Conservation (phyloP, 2,329 filamentous ascomycete species). For the Monosporascus sp. region DNA sequence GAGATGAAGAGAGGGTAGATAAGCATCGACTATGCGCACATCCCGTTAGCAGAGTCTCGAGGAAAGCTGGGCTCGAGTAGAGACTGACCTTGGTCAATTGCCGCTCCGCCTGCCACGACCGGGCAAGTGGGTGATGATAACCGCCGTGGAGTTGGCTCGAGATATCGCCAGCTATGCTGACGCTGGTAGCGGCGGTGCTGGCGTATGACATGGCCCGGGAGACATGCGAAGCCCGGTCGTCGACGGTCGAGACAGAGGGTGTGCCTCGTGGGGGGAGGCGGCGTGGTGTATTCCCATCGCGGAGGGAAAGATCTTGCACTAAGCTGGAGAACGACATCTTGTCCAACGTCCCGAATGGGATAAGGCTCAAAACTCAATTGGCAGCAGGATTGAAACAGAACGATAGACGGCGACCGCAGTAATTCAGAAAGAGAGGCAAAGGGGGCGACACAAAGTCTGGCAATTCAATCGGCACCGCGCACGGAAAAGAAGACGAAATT, state of each 20-base stretch:
- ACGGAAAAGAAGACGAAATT: not conserved
- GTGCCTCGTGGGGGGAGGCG: slow-evolving; percentile 37
- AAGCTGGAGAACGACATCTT: slow-evolving; percentile 65
- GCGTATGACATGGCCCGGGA: slow-evolving; percentile 62
- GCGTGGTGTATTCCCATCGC: slow-evolving; percentile 45
- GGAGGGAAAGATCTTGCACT: slow-evolving; percentile 59
- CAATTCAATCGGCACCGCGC: too few species aligned
- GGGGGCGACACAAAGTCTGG: too few species aligned
- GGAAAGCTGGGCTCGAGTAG: not conserved
- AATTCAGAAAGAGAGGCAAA: not conserved
- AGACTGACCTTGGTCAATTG: slow-evolving; percentile 73
- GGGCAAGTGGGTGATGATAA: slow-evolving; percentile 73
- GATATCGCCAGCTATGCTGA: slow-evolving; percentile 70
- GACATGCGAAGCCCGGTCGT: slow-evolving; percentile 56
- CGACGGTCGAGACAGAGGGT: slow-evolving; percentile 49
- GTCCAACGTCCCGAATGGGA: not conserved
- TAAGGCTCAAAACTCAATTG: not conserved
- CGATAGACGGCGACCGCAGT: not conserved
- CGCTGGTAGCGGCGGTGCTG: slow-evolving; percentile 62
- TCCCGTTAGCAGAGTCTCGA: slow-evolving; percentile 1
- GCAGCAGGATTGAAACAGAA: not conserved
- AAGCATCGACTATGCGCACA: slow-evolving; percentile 73
- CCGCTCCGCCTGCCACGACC: slow-evolving; percentile 78
- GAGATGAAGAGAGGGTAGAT: slow-evolving; percentile 97
- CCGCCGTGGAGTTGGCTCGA: slow-evolving; percentile 79